A percentile compares a stretch with the other conserved stretches of the same genome.
Conservation (phyloP, 148 eudicot genomes). For the Rhododendron vialii region DNA sequence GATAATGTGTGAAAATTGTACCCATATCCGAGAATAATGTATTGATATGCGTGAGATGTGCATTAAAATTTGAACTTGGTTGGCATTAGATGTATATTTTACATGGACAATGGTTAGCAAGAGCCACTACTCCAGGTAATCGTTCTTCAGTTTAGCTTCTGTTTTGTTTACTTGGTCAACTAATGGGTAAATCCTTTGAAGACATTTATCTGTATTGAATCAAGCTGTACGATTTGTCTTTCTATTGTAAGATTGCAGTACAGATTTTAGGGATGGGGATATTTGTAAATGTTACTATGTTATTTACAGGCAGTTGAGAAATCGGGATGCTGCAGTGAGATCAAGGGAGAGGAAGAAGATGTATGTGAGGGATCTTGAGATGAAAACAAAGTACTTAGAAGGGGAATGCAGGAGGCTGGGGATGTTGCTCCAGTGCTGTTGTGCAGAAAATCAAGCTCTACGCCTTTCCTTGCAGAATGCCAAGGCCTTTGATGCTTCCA, state of each 20-base stretch:
- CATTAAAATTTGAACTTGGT: too few relatives aligned
- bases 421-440: constrained; percentile 71
- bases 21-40: too few relatives aligned
- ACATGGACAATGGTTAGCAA: background rate
- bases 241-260: background rate
- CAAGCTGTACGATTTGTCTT: background rate
- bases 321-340: constrained; percentile 83
- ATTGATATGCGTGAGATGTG: too few relatives aligned
- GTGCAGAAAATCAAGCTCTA: constrained; percentile 84
- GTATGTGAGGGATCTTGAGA: constrained; percentile 77
- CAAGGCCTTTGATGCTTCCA: constrained; percentile 60
- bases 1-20: too few relatives aligned
- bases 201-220: background rate
- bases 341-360: constrained; percentile 95
- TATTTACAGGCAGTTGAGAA: constrained; percentile 66
- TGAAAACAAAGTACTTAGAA: constrained; percentile 82
- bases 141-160: background rate
- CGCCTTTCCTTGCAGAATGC: constrained; percentile 70
- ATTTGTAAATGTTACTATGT: background rate
- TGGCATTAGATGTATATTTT: too few relatives aligned
- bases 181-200: background rate
- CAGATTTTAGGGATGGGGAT: background rate
- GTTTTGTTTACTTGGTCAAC: background rate
- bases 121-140: background rate
- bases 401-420: constrained; percentile 86